A percentile compares a stretch with the other conserved stretches of the same genome.
Evolutionary conservation across 495 filamentous ascomycete genomes (phyloP).

Genomic region (Penicillium verhagenii): DNA sequence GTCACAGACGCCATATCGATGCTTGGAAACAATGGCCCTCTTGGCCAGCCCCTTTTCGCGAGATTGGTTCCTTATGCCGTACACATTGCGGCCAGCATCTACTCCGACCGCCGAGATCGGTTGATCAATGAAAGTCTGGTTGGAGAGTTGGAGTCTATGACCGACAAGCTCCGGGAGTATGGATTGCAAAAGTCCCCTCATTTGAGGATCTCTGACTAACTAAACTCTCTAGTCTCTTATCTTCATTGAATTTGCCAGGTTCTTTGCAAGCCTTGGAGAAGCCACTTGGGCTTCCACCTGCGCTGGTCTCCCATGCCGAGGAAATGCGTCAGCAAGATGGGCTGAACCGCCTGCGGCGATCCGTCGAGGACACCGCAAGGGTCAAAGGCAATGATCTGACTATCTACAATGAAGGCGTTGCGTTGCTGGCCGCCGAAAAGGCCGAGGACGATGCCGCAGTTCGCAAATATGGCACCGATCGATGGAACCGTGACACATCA

Average conservation of each 20-base stretch:
- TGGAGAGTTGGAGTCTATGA: constrained; percentile 79
- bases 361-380: constrained; percentile 83
- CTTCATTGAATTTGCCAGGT: constrained; percentile 84
- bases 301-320: constrained; percentile 83
- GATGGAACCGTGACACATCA: constrained; percentile 74
- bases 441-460: constrained; percentile 76
- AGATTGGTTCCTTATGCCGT: constrained; percentile 95
- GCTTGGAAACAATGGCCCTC: constrained; percentile 73
- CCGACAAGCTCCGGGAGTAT: constrained; percentile 71
- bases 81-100: constrained; percentile 91
- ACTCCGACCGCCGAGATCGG: constrained; percentile 86
- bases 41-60: constrained; percentile 82
- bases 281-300: constrained; percentile 85
- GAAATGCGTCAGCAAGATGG: constrained; percentile 94
- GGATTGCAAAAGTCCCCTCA: constrained; percentile 9
- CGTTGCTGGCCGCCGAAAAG: constrained; percentile 73
- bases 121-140: constrained; percentile 84
- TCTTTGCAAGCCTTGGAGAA: constrained; percentile 95
- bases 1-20: constrained; percentile 75
- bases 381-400: constrained; percentile 72
- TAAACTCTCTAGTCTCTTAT: constrained; percentile 54
- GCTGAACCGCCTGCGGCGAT: constrained; percentile 65
- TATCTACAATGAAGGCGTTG: constrained; percentile 78
- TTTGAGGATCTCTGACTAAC: background rate
- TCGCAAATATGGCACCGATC: constrained; percentile 80